phyloP scores from a whole-genome alignment of 345 rosid genomes.

The Hypericum perforatum region DNA sequence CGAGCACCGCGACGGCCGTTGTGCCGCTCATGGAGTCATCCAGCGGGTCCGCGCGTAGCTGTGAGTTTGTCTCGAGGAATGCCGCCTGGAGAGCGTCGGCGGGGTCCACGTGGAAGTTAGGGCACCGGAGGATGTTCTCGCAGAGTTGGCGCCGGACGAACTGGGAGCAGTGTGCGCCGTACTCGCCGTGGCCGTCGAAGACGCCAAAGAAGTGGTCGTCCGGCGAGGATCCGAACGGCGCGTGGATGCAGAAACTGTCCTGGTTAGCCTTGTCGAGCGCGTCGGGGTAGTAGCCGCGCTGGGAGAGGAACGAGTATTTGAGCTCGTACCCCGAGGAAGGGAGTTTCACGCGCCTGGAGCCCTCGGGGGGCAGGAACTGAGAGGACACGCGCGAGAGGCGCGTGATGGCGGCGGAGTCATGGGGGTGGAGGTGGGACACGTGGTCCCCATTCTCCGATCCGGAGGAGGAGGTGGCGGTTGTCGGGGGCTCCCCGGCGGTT shows the following conservation, averaged over 20 bases:
- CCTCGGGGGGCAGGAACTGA: slow-evolving; percentile 86
- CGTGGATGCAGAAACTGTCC: slow-evolving; percentile 90
- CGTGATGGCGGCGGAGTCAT: slow-evolving; percentile 62
- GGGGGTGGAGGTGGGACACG: slow-evolving; percentile 35
- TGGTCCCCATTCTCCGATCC: slow-evolving; percentile 45
- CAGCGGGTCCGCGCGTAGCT: slow-evolving; percentile 59
- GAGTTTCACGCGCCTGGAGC: slow-evolving; percentile 55
- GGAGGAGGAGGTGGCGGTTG: slow-evolving; percentile 25
- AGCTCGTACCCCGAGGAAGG: slow-evolving; percentile 56
- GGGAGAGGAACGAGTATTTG: slow-evolving; percentile 69
- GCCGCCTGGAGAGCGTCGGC: slow-evolving; percentile 71
- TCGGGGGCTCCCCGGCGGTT: no score
- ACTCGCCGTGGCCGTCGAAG: slow-evolving; percentile 94
- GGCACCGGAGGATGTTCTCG: slow-evolving; percentile 70
- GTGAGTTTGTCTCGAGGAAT: slow-evolving; percentile 53
- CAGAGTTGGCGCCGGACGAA: slow-evolving; percentile 67
- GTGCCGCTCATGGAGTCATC: slow-evolving; percentile 99
- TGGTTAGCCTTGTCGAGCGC: slow-evolving; percentile 94
- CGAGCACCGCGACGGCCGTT: slow-evolving; percentile 79
- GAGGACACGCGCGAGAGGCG: slow-evolving; percentile 86
- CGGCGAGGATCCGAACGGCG: slow-evolving; percentile 63
- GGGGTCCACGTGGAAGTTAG: slow-evolving; percentile 51
- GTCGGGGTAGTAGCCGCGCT: slow-evolving; percentile 93
- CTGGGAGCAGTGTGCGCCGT: slow-evolving; percentile 88
- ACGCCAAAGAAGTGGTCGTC: slow-evolving; percentile 87